Base-by-base conservation (phyloP, 345 rosid species). In the Melaleuca alternifolia region DNA sequence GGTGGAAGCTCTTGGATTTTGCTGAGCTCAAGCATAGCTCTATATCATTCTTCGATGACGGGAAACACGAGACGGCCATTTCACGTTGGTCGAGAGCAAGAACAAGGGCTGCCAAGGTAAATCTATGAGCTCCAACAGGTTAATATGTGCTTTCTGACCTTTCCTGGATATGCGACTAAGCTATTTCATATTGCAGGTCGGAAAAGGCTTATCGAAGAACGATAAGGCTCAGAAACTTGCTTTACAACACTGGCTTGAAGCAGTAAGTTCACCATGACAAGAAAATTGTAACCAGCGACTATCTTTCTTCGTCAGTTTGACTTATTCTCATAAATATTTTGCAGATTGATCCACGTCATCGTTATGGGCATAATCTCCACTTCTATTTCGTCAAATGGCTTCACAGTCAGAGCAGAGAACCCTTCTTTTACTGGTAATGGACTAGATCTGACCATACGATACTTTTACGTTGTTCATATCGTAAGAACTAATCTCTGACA, bases 11-110 rank as follows among this genome's bases (percentile, higher is more conserved):
- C 82, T 90, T 95, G 88, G 99, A 97, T 91, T 96, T 93, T 88
- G 98, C 95, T 26, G 98, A 95, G 84, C 92, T 97, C 84, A 96
- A 95, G 89, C 92, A 92, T 83, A 97, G 99, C 90, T 97, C 99
- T 10, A 88, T 97, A 85, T 95, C 99, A 13, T 96, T 94, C 91
- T 96, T 96, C 52, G 98, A 93, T 84, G 93, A 92, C 10, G 96
- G 93, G 92, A 97, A 97, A 86, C 99, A 95, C 4, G 99, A 96
- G 92, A 93, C 96, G 44, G 98, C 99, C 86, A 92, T 95, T 77
- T 97, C 98, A 1, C 96, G 98, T 54, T 97, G 99, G 99, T 94
- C 96, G 28, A 94, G 99, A 91, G 99, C 98, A 1, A 95, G 99
- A 89, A 95, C 96, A 53, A 91, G 96, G 90, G 99, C 97, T 48